A percentile compares a stretch with the other conserved stretches of the same genome.
Evolutionary conservation across 371 early-diverging fungal species (phyloP).

Genomic region (Lichtheimia ramosa): DNA sequence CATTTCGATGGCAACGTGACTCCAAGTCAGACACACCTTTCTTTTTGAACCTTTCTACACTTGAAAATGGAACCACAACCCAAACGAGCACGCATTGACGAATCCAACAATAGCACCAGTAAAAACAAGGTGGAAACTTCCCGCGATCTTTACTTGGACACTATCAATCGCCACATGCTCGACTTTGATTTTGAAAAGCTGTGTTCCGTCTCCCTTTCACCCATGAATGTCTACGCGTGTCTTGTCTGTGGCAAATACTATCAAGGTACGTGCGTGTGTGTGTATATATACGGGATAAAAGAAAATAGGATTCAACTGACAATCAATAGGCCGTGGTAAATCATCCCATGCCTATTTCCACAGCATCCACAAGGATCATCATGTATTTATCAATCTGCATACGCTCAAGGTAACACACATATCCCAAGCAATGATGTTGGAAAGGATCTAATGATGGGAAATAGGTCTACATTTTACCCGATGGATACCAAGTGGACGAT

Average conservation of each 20-base stretch:
- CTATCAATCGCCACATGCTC: constrained; percentile 83
- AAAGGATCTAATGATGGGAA: too few relatives aligned
- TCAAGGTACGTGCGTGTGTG: constrained; percentile 74
- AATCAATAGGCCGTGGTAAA: constrained; percentile 76
- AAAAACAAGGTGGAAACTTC: constrained; percentile 21
- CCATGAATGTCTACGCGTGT: constrained; percentile 95
- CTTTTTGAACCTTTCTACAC: background rate
- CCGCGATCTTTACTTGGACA: constrained; percentile 59
- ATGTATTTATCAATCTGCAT: constrained; percentile 93
- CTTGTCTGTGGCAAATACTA: constrained; percentile 97
- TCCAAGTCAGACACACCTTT: background rate
- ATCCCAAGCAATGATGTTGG: too few relatives aligned
- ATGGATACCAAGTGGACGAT: constrained; percentile 90
- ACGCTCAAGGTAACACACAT: constrained; percentile 66
- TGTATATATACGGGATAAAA: too few relatives aligned
- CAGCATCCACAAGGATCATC: constrained; percentile 93
- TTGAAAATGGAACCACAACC: constrained; percentile 25
- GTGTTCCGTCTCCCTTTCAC: constrained; percentile 92
- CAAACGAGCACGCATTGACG: constrained; percentile 31
- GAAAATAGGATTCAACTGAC: too few relatives aligned
- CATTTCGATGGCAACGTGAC: too few relatives aligned
- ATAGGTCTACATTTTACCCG: constrained; percentile 90
- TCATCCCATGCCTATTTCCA: constrained; percentile 95
- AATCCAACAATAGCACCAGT: constrained; percentile 1
- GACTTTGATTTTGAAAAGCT: constrained; percentile 99